Evolutionary conservation across 805 yeast genomes (phyloP), one percentile per base, ranked within the genome.

Genomic region (Teunomyces tritomae): DNA sequence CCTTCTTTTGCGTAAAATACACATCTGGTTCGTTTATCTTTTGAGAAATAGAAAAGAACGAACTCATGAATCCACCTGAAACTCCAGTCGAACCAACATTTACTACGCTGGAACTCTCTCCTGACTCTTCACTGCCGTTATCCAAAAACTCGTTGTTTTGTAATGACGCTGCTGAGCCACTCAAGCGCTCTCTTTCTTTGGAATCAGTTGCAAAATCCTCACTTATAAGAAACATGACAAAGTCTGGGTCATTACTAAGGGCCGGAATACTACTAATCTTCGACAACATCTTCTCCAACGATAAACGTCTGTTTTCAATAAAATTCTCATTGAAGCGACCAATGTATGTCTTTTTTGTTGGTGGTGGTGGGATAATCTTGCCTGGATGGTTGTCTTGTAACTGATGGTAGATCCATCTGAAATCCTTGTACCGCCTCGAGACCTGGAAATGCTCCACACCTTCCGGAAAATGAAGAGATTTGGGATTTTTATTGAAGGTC

Each of bases 371-470:
- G 20, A 94, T 83, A 32, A 94, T 84, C 49, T 78, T 76, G 0
- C 99, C 99, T 30, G 96, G 96, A 61, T 94, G 90, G 56, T 85
- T 88, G 58, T 81, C 79, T 59, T 87, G 87, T 24, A 94, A 71
- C 57, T 91, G 96, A 54, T 88, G 89, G 64, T 90, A 92, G 9
- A 94, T 74, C 98, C 98, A 92, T 51, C 96, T 73, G 67, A 94
- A 92, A 65, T 94, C 99, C 45, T 84, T 81, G 65, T 92, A 94
- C 54, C 99, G 78, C 62, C 99, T 76, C 4, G 89, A 79, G 0
- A 91, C 97, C 5, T 54, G 49, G 9, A 50, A 46, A 7, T 47
- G 49, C 10, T 50, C 48, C 4, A 33, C 24, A 2, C 48, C 24
- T 16, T 27, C 34, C 2, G 61, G 57, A 29, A 55, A 57, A 9